These are phyloP conservation scores for Hansfordia pulvinata DNA, from an alignment of 2,329 filamentous ascomycete genomes.

Conservation along the genomic window DNA sequence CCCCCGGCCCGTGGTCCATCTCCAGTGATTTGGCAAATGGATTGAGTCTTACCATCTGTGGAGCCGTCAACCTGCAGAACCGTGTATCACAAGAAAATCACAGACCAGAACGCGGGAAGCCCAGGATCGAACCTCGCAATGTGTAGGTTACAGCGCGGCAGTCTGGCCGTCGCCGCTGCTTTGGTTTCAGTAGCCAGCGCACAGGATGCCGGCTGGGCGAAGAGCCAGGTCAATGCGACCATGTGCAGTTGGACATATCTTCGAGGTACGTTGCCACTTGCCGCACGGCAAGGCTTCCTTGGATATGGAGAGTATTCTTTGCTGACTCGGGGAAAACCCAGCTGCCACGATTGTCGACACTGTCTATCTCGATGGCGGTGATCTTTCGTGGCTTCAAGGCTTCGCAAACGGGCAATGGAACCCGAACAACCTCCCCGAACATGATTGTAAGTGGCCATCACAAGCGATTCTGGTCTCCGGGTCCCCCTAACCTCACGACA, in stretches of 20 bases:
- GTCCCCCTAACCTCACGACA: too few relatives aligned
- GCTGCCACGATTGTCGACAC: conserved; percentile 46
- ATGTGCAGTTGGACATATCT: conserved; percentile 42
- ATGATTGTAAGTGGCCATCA: not conserved
- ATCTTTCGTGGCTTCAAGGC: conserved; percentile 36
- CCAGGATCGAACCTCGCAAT: conserved; percentile 11
- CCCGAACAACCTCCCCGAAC: not conserved
- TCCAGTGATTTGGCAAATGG: too few relatives aligned
- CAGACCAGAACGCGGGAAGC: conserved; percentile 5
- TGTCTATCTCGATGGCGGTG: conserved; percentile 52
- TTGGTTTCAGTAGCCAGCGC: conserved; percentile 17
- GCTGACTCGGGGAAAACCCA: conserved; percentile 29
- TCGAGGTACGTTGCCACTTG: conserved; percentile 15
- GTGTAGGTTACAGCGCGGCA: conserved; percentile 12
- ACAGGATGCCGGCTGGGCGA: conserved; percentile 34
- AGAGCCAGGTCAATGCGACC: conserved; percentile 37
- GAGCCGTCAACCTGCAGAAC: too few relatives aligned
- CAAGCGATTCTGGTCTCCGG: too few relatives aligned
- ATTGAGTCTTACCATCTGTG: too few relatives aligned
- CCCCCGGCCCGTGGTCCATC: too few relatives aligned
- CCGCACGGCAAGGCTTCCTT: not conserved
- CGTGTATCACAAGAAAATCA: too few relatives aligned
- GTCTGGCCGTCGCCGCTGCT: conserved; percentile 14
- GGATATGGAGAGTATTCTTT: conserved; percentile 4
- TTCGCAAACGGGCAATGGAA: conserved; percentile 26